Base-by-base conservation (phyloP, 129 eudicot species). In the Pulicaria dysenterica region DNA sequence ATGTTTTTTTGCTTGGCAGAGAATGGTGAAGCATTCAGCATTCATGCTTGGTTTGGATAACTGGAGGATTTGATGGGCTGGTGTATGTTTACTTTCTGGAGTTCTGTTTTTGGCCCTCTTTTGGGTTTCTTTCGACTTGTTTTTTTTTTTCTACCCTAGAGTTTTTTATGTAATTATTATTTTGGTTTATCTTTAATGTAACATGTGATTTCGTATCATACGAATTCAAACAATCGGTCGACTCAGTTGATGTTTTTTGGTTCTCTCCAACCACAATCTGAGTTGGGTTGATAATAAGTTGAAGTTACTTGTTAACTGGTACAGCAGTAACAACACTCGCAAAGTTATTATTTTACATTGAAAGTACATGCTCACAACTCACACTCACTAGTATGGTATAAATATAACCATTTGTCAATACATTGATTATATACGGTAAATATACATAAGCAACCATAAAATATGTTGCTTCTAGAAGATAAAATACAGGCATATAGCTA, bases 1-100 rank as follows among this genome's bases (percentile, higher is more conserved):
- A 74, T 57, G 74, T 43, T 34, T 69, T 79, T 85, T 77, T 50
- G 79, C 59, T 44, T 53, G 51, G 73, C 55, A 53, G 67, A 62
- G 70, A 63, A 48, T 64, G 55, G 67, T 55, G 50, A 58, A 68
- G 78, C 17, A 5, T 46, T 65, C 24, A 8, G 16, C 75, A 59
- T 58, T 77, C 74, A 15, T 67, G 75, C 75, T 56, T 66, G 45
- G 80, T 66, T 73, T 75, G 80, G 74, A 67, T 62, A 56, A 63
- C 14, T 36, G 8, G 67, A 75, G 73, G 55, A 36, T 65, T 58
- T 67, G 51, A 56, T 67, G 69, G 69, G 51, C 37, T 76, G 68
- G 44, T 76, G 40, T 9, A 58, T 60, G 49, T 42, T 40, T 69
- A 17, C 38, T 8, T 55, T 48, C 10, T 73, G 8, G 2, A 53